Base-by-base conservation (phyloP, 176 grass and related monocot species). In the Oropetium thomaeum region DNA sequence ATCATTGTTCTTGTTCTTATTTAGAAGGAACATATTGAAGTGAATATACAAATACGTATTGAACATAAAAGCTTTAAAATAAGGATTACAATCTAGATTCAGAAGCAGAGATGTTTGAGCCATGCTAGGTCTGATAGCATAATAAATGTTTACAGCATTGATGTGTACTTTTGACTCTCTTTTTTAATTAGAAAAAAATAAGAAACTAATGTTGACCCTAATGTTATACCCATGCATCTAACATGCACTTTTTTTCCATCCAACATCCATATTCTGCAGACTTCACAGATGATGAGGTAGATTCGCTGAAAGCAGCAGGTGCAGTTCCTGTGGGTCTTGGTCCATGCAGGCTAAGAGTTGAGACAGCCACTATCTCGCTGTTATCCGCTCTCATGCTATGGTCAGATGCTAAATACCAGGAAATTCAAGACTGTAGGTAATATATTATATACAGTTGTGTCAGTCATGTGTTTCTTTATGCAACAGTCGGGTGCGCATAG, bases 361-460 rank as follows among this genome's bases (percentile, higher is more conserved):
- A 98, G 83, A 98, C 95, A 2, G 91, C 95, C 52, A 89, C 91
- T 5, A 84, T 94, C 34, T 80, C 91, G 1, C 88, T 98, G 15
- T 45, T 98, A 22, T 82, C 95, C 10, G 81, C 84, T 65, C 84
- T 94, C 7, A 94, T 94, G 95, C 86, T 98, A 9, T 98, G 95
- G 95, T 92, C 95, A 41, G 86, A 98, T 86, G 81, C 84, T 78
- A 64, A 82, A 48, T 68, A 38, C 16, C 25, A 67, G 25, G 28
- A 77, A 66, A 19, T 19, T 27, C 62, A 82, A 26, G 55, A 55
- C 49, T 14, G 58, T 47, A 40, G 37, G 8, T 87, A 80, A 37
- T 49, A 73, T 13, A 55, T 69, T 13, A 55, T 69, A 23, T 55
- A 28, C 48, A 65, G 26, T 10, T 2, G 35, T 54, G 23, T 32